Evolutionary conservation across 2,329 filamentous ascomycete genomes (phyloP), one percentile per base, ranked within the genome.

Genomic region (Colletotrichum gloeosporioides): DNA sequence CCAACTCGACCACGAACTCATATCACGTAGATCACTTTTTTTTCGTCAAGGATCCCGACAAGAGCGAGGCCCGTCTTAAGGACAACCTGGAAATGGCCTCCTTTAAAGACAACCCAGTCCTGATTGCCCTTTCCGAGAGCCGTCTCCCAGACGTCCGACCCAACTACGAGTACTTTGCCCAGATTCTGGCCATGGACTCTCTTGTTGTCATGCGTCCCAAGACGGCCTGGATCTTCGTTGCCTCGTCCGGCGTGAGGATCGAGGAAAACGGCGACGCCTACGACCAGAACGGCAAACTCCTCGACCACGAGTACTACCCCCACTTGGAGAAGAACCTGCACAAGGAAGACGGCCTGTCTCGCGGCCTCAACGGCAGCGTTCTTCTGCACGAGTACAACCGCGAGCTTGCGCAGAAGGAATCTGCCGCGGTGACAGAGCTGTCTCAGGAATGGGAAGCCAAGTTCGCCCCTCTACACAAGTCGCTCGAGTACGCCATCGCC

Each of bases 101-200:
- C 9, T 92, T 93, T 86, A 93, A 93, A 84, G 89, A 91, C 74
- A 92, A 93, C 82, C 88, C 91, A 5, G 90, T 93, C n/a, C 85
- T 93, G 76, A 89, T 88, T 73, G 92, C 92, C 10, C 87, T 93
- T 39, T 89, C 91, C 10, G 88, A 92, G 79, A 88, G 88, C 27
- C 86, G 89, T 32, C 86, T 92, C 53, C 90, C 91, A 2, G 88
- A 90, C 32, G 90, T 92, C 79, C 87, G 89, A 78, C 90, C 90
- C 64, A 92, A 92, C 83, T 92, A 92, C 78, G 89, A 91, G 73
- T 92, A 92, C 83, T 92, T 92, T 79, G 87, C 88, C 13, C 88
- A 90, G 80, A 88, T 92, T 6, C 83, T 92, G 22, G 86, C 85
- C 22, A 86, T 90, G 62, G 90, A 92, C 81, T 86, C 87, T 22